Percentiles rank a stretch among this genome's conserved stretches.
Conservation (phyloP, 2,329 filamentous ascomycete genomes). For the Alternaria ventricosa region DNA sequence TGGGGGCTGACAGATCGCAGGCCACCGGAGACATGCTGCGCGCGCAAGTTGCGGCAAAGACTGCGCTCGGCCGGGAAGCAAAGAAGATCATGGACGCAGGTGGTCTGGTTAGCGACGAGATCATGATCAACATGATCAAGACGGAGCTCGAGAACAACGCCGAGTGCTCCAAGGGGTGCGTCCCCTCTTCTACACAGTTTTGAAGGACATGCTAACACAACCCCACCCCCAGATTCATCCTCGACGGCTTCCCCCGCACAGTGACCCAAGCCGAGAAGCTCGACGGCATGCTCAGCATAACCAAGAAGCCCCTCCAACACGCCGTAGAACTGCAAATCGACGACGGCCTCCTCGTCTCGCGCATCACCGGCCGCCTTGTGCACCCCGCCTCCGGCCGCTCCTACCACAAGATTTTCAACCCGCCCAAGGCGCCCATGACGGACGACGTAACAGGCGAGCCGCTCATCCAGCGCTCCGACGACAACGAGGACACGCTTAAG, state of each 20-base stretch:
- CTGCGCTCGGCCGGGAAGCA: slow-evolving; percentile 87
- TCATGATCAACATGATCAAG: slow-evolving; percentile 99
- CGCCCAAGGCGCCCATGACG: slow-evolving; percentile 90
- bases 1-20: slow-evolving; percentile 56
- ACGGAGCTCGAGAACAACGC: slow-evolving; percentile 91
- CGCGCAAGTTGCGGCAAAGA: slow-evolving; percentile 98
- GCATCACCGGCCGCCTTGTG: slow-evolving; percentile 94
- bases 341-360: slow-evolving; percentile 88
- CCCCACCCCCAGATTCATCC: slow-evolving; percentile 76
- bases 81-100: slow-evolving; percentile 99
- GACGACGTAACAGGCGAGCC: slow-evolving; percentile 98
- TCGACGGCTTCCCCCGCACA: slow-evolving; percentile 97
- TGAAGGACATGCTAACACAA: slow-evolving; percentile 1
- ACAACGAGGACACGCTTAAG: slow-evolving; percentile 94
- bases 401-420: slow-evolving; percentile 99
- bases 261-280: slow-evolving; percentile 94
- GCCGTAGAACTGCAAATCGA: slow-evolving; percentile 97
- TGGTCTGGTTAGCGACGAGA: slow-evolving; percentile 96
- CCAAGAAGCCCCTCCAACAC: slow-evolving; percentile 87
- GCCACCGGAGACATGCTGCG: slow-evolving; percentile 99
- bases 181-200: background rate
- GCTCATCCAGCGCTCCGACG: slow-evolving; percentile 92
- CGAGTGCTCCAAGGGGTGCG: slow-evolving; percentile 94
- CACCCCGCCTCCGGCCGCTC: slow-evolving; percentile 95
- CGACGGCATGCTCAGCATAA: slow-evolving; percentile 83